Percentiles rank a stretch among this genome's conserved stretches.
These are phyloP conservation scores for Halophytophthora batemanensis DNA, from an alignment of 352 stramenopile species.

Conservation along the genomic window DNA sequence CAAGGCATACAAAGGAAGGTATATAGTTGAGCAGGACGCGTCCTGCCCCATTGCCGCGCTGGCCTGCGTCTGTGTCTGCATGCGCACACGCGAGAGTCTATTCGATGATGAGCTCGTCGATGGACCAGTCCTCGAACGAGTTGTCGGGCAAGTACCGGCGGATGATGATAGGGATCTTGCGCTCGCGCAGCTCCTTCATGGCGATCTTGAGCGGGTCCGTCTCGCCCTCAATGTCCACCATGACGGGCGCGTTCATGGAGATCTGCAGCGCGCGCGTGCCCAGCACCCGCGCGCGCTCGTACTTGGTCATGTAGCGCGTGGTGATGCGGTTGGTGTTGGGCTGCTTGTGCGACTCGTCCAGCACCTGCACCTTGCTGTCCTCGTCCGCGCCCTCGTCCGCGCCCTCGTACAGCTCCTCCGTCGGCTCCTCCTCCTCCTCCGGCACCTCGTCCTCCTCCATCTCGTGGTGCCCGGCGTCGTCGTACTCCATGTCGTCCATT, in stretches of 20 bases:
- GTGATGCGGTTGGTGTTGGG: conserved; percentile 92
- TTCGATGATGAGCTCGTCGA: conserved; percentile 99
- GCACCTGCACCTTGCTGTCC: conserved; percentile 68
- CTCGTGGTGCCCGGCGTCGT: conserved; percentile 70
- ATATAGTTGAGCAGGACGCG: conserved; percentile 11
- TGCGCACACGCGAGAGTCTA: conserved; percentile 43
- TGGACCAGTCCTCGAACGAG: conserved; percentile 99
- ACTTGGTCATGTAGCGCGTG: conserved; percentile 99
- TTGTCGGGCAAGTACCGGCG: conserved; percentile 98
- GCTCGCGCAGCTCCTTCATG: conserved; percentile 98
- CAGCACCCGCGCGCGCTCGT: conserved; percentile 97
- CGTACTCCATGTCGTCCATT: conserved; percentile 88
- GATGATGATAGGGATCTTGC: conserved; percentile 99
- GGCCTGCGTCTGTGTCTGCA: too few species aligned
- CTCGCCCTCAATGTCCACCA: conserved; percentile 96
- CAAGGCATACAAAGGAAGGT: too few species aligned
- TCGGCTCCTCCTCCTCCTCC: conserved; percentile 78
- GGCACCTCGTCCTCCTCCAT: conserved; percentile 83
- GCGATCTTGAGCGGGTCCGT: conserved; percentile 99
- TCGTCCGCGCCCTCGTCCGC: conserved; percentile 46
- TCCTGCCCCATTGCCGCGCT: not conserved
- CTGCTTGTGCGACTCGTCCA: conserved; percentile 85
- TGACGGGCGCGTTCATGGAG: conserved; percentile 96
- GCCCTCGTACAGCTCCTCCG: conserved; percentile 71
- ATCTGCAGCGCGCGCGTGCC: conserved; percentile 99